Base-by-base conservation (phyloP, 2,329 filamentous ascomycete genomes). In the Dactylellina leptospora region DNA sequence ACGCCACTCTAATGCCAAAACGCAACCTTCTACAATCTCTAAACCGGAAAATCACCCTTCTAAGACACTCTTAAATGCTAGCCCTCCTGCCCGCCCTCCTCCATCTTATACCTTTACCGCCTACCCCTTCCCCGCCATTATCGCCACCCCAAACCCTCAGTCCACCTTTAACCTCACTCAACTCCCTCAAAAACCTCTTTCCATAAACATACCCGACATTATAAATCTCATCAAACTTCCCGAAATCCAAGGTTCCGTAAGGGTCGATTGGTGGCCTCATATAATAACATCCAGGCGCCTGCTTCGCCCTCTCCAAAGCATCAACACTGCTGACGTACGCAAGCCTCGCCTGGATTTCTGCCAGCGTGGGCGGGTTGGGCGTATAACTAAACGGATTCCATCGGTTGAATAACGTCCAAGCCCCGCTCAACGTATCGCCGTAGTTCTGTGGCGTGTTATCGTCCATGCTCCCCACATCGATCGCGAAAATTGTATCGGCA, bases 141-240 rank as follows among this genome's bases (percentile, higher is more conserved):
- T 82, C 76, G 81, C 82, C 76, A 27, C 75, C 75, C 58, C 82
- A 80, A 4, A 83, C 81, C 13, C 86, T 86, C 74, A 99, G 81
- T 38, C 89, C 85, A 0, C 93, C 93, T 76, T 96, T 85, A 16
- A 71, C 66, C 38, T 90, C 90, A 78, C 88, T 88, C 79, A 97
- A 82, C 76, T 88, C 85, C 58, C 87, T 86, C 75, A 99, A 80
- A 78, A 89, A 97, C 59, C 91, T 87, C 79, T 90, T 89, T 3
- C 92, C 95, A 78, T 88, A 99, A 60, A 86, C 84, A 80, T 96
- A 96, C 0, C 95, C 96, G 9, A 97, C 85, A 75, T 90, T 85
- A 78, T 96, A 96, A 59, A 99, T 93, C 83, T 99, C 96, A 77
- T 97, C 93, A 80, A 99, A 99, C 80, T 96, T 97, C 73, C 88